Evolutionary conservation across 768 basidiomycete species (phyloP).

Genomic region (Rhizopogon vulgaris): DNA sequence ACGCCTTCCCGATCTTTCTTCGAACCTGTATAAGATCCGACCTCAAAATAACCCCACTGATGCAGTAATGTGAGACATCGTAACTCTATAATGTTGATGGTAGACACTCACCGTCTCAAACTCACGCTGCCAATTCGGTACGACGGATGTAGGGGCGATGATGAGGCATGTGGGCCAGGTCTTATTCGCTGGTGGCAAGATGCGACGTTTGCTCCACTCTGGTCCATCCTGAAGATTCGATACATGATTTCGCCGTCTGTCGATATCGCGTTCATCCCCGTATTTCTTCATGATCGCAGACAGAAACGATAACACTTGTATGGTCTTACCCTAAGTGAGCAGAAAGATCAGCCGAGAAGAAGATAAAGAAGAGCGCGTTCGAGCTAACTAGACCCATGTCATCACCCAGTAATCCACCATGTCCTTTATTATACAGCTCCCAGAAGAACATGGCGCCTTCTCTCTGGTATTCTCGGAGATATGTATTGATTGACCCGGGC

Average conservation of each 20-base stretch:
- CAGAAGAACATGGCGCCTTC: constrained; percentile 84
- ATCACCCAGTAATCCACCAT: constrained; percentile 85
- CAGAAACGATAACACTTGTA: constrained; percentile 85
- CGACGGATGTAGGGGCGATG: constrained; percentile 79
- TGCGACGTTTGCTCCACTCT: constrained; percentile 46
- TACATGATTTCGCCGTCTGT: constrained; percentile 64
- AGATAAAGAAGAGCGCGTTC: background rate
- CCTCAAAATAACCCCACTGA: constrained; percentile 95
- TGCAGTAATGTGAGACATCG: background rate
- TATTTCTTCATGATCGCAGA: constrained; percentile 88
- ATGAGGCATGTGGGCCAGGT: constrained; percentile 88
- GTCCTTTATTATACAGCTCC: constrained; percentile 54
- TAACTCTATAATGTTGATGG: no score
- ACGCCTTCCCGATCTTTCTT: constrained; percentile 49
- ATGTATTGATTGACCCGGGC: constrained; percentile 72
- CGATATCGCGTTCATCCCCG: constrained; percentile 57
- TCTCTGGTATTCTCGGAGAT: constrained; percentile 86
- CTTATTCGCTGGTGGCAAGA: constrained; percentile 58
- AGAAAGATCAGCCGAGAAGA: constrained; percentile 3
- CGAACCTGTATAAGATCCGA: constrained; percentile 59
- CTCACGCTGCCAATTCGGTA: constrained; percentile 87
- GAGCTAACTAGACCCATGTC: constrained; percentile 81
- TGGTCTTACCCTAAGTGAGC: constrained; percentile 70
- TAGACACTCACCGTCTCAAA: constrained; percentile 57
- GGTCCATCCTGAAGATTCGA: constrained; percentile 54